Evolutionary conservation across 2,329 filamentous ascomycete species (phyloP).

Genomic region (Aspergillus fructus): DNA sequence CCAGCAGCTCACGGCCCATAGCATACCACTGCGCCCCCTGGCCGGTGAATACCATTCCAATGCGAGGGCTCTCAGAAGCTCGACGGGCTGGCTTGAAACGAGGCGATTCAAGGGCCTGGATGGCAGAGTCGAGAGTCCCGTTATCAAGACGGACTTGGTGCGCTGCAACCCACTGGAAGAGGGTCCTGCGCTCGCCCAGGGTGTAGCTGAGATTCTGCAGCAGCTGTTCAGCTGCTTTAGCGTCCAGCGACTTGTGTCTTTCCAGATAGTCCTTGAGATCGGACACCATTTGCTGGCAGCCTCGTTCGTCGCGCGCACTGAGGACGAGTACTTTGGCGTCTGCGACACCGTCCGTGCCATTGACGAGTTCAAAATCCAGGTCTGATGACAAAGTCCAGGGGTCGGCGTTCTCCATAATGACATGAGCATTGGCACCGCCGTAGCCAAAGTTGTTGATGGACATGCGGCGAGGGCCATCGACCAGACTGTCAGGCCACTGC

Average conservation of each 20-base stretch:
- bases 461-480: no score
- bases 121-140: not conserved
- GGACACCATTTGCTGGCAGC: not conserved
- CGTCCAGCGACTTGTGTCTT: not conserved
- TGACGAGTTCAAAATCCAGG: not conserved
- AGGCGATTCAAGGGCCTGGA: not conserved
- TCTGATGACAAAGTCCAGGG: constrained; percentile 11
- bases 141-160: not conserved
- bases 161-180: not conserved
- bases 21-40: constrained; percentile 35
- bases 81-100: not conserved
- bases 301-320: not conserved
- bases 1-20: constrained; percentile 29
- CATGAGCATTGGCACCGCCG: no score
- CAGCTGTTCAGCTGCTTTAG: not conserved
- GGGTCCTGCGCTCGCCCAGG: constrained; percentile 3
- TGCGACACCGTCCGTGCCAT: constrained; percentile 17
- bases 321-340: not conserved
- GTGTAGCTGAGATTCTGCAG: constrained; percentile 14
- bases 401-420: constrained; percentile 14
- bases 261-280: constrained; percentile 34
- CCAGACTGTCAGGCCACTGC: no score
- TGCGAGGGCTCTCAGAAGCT: not conserved
- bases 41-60: constrained; percentile 33
- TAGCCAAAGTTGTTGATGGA: no score